These are phyloP conservation scores for Pyrus bretschneideri DNA, from an alignment of 306 rosid genomes.

Conservation along the genomic window DNA sequence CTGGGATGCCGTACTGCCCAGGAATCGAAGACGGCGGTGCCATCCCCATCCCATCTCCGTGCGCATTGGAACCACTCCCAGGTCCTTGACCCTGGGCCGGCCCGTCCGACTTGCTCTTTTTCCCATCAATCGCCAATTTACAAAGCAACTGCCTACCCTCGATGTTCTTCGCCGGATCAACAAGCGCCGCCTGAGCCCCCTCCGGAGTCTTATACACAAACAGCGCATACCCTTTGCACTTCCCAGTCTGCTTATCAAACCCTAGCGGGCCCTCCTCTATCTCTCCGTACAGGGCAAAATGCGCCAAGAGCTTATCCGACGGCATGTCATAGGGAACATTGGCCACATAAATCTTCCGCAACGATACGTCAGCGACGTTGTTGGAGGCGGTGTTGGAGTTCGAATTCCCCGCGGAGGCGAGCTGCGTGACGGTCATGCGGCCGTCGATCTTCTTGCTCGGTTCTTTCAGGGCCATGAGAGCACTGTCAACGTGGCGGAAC, in stretches of 20 bases:
- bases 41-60: slow-evolving; percentile 33
- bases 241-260: slow-evolving; percentile 87
- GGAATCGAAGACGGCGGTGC: slow-evolving; percentile 37
- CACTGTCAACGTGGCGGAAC: slow-evolving; percentile 76
- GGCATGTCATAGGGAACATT: slow-evolving; percentile 88
- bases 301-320: slow-evolving; percentile 66
- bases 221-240: slow-evolving; percentile 79
- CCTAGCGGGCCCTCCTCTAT: slow-evolving; percentile 97
- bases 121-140: slow-evolving; percentile 78
- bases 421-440: slow-evolving; percentile 93
- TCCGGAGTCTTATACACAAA: slow-evolving; percentile 79
- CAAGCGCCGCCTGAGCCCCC: slow-evolving; percentile 79
- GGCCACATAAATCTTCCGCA: slow-evolving; percentile 79
- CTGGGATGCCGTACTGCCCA: slow-evolving; percentile 54
- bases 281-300: slow-evolving; percentile 71
- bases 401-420: slow-evolving; percentile 72
- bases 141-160: slow-evolving; percentile 82
- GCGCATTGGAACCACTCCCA: slow-evolving; percentile 34
- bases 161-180: slow-evolving; percentile 74
- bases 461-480: slow-evolving; percentile 77
- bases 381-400: slow-evolving; percentile 17
- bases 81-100: slow-evolving; percentile 25
- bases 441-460: slow-evolving; percentile 97
- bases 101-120: slow-evolving; percentile 70
- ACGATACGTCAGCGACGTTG: slow-evolving; percentile 31